Percentiles rank a stretch among this genome's conserved stretches.
Evolutionary conservation across 2,329 filamentous ascomycete species (phyloP).

Genomic region (Alternaria atra): DNA sequence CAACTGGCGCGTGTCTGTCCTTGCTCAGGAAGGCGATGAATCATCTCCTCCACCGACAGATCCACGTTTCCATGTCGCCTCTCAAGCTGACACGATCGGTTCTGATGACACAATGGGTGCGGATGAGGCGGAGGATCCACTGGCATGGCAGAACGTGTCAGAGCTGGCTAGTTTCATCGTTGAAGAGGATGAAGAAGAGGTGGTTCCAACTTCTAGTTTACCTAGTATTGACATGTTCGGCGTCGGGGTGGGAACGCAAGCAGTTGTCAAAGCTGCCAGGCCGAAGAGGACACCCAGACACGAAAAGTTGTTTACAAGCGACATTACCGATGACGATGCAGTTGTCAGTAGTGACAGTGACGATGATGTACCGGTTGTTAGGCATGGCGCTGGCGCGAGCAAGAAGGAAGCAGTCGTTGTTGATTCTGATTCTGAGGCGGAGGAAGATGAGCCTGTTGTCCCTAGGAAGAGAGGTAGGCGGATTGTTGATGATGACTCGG

Average conservation of each 20-base stretch:
- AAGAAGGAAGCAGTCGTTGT: slow-evolving; percentile 31
- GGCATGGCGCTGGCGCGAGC: slow-evolving; percentile 13
- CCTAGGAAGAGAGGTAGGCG: slow-evolving; percentile 39
- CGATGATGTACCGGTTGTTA: slow-evolving; percentile 31
- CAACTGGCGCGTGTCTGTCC: slow-evolving; percentile 37
- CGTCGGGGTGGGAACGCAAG: slow-evolving; percentile 46
- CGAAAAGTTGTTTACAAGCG: slow-evolving; percentile 49
- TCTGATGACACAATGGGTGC: slow-evolving; percentile 55
- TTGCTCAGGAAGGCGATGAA: slow-evolving; percentile 44
- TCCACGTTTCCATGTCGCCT: slow-evolving; percentile 49
- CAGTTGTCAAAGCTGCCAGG: slow-evolving; percentile 37
- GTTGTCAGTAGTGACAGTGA: slow-evolving; percentile 49
- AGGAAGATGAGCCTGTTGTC: slow-evolving; percentile 32
- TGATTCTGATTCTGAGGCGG: slow-evolving; percentile 35
- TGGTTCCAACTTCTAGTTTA: slow-evolving; percentile 45
- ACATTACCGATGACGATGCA: slow-evolving; percentile 44
- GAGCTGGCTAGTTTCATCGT: slow-evolving; percentile 58
- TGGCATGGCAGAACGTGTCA: slow-evolving; percentile 54
- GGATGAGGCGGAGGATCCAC: slow-evolving; percentile 50
- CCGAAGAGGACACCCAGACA: slow-evolving; percentile 30
- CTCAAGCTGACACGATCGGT: slow-evolving; percentile 54
- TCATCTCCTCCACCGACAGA: slow-evolving; percentile 53
- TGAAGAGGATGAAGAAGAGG: slow-evolving; percentile 51
- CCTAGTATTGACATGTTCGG: slow-evolving; percentile 38
- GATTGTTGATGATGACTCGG: slow-evolving; percentile 44